A percentile compares a stretch with the other conserved stretches of the same genome.
These are phyloP conservation scores for Phaeotremella skinneri DNA, from an alignment of 768 basidiomycete genomes.

Conservation along the genomic window DNA sequence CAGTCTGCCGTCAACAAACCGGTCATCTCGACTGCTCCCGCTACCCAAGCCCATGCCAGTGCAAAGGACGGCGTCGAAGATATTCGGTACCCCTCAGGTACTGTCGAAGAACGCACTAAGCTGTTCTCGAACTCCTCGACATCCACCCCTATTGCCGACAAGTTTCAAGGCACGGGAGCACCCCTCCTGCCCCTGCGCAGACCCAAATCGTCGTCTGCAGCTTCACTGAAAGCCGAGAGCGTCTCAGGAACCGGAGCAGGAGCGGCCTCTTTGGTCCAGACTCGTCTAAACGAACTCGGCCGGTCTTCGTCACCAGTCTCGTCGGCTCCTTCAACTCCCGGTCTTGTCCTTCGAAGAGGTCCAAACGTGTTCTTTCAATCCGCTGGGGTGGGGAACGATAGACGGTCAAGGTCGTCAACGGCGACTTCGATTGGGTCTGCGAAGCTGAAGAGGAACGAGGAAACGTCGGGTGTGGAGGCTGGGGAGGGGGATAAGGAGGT, in stretches of 20 bases:
- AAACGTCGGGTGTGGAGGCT: conserved; percentile 9
- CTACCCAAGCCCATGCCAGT: conserved; percentile 2
- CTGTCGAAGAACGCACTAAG: conserved; percentile 29
- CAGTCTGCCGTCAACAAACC: background rate
- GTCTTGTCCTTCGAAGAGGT: conserved; percentile 32
- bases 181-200: conserved; percentile 17
- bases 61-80: conserved; percentile 17
- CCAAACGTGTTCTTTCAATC: conserved; percentile 40
- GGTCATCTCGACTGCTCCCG: background rate
- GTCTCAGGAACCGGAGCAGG: background rate
- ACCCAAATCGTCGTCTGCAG: conserved; percentile 19
- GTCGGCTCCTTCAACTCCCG: conserved; percentile 20
- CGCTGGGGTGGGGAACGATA: conserved; percentile 9
- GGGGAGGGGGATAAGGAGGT: conserved; percentile 16
- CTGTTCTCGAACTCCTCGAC: conserved; percentile 19
- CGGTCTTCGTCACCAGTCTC: conserved; percentile 6
- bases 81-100: conserved; percentile 22
- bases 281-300: background rate
- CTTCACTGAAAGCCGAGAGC: conserved; percentile 1
- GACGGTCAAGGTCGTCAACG: conserved; percentile 9
- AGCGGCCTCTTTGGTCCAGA: background rate
- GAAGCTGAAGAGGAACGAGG: conserved; percentile 1
- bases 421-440: background rate
- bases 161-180: conserved; percentile 24
- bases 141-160: conserved; percentile 44